Base-by-base conservation (phyloP, 345 rosid species). In the Corchorus capsularis region DNA sequence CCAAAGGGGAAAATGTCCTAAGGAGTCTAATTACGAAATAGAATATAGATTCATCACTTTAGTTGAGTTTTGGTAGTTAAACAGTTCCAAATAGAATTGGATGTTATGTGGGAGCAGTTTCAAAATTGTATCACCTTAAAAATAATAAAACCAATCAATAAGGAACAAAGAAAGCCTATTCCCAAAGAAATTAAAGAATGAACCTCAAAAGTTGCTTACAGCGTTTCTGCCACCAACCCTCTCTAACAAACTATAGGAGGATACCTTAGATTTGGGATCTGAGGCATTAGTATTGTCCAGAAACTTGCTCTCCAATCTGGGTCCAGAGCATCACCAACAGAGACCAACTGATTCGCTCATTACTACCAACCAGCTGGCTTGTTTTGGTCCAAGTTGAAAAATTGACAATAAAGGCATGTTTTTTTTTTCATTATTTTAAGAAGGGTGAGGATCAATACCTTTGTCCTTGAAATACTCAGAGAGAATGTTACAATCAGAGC, bases 241-340 rank as follows among this genome's bases (percentile, higher is more conserved):
- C 74, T 16, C 12, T 47, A 3, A 55, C 53, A 57, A 32, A 75
- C 52, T 49, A 19, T 20, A 71, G 45, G 69, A 77, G 76, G 75
- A 71, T 63, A 95, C 99, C 98, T 87, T 83, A 78, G 82, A 73
- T 75, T 83, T 84, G 47, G 83, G 77, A 55, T 88, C 88, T 55
- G 75, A 41, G 12, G 49, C 79, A 74, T 83, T 81, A 71, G 81
- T 82, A 74, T 89, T 87, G 64, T 63, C 80, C 73, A 93, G 88
- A 83, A 94, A 55, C 77, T 88, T 93, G 19, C 27, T 0, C 27
- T 27, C 27, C 27, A 27, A 27, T 27, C 27, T 27, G n/a, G n/a
- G n/a, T n/a, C n/a, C n/a, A n/a, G n/a, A n/a, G n/a, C n/a, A n/a
- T n/a, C n/a, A n/a, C n/a, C n/a, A n/a, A n/a, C n/a, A n/a, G n/a